Evolutionary conservation across 179 eudicot species (phyloP).

Genomic region (Nepenthes alata): DNA sequence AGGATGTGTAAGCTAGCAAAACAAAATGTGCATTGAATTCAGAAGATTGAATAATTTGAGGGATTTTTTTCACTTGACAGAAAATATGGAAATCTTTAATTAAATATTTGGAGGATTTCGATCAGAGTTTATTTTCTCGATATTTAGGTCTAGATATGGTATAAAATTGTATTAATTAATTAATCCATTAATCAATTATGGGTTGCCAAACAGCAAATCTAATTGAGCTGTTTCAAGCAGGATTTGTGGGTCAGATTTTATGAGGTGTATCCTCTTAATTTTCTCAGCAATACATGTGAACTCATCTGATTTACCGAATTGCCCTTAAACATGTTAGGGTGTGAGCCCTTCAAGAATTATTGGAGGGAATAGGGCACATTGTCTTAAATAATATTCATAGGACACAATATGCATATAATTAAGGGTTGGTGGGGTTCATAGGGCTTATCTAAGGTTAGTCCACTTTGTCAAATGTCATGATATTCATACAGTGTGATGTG

Average conservation of each 20-base stretch:
- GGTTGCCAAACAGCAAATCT: constrained; percentile 30
- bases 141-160: not conserved
- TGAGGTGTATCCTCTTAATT: constrained; percentile 16
- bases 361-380: no score
- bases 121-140: not conserved
- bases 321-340: not conserved
- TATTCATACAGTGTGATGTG: no score
- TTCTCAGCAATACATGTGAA: constrained; percentile 22
- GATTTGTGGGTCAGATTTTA: constrained; percentile 33
- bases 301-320: constrained; percentile 7
- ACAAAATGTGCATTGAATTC: no score
- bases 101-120: not conserved
- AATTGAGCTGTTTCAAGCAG: constrained; percentile 46
- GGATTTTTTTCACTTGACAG: not conserved
- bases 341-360: no score
- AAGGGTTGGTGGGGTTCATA: no score
- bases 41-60: not conserved
- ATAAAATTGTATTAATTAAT: not conserved
- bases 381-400: no score
- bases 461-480: no score
- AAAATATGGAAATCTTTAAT: not conserved
- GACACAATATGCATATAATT: no score
- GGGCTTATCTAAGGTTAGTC: no score
- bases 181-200: constrained; percentile 7
- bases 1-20: no score